Conservation (phyloP, 2,329 filamentous ascomycete species). For the Acarospora socialis region DNA sequence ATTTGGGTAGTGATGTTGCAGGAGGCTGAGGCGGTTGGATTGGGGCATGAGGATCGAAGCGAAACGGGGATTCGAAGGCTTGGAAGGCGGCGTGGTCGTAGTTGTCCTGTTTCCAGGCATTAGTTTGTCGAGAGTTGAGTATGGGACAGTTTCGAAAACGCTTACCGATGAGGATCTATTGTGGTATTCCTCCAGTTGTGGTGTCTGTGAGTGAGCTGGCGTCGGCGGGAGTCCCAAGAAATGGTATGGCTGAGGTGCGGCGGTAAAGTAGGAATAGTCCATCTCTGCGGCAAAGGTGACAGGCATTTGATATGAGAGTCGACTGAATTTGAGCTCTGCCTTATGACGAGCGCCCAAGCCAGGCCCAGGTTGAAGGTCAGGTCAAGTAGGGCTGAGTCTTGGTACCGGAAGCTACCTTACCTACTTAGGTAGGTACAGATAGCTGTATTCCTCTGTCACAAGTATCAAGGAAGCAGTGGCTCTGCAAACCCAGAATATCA, state of each 20-base stretch:
- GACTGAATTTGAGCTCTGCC: too few relatives aligned
- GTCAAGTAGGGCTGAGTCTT: too few relatives aligned
- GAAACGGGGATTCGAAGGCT: slow-evolving; percentile 26
- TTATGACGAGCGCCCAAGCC: too few relatives aligned
- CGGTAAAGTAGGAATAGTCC: slow-evolving; percentile 43
- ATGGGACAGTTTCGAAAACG: slow-evolving; percentile 15
- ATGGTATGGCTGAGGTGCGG: slow-evolving; percentile 29
- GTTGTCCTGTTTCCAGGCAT: slow-evolving; percentile 17
- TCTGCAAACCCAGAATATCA: too few relatives aligned
- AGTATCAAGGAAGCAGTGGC: too few relatives aligned
- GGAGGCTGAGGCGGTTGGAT: slow-evolving; percentile 22
- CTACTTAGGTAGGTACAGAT: too few relatives aligned
- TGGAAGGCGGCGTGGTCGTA: slow-evolving; percentile 23
- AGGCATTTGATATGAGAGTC: too few relatives aligned
- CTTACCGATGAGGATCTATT: slow-evolving; percentile 28
- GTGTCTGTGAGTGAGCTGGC: slow-evolving; percentile 23
- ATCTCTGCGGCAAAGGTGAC: too few relatives aligned
- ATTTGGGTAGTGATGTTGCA: slow-evolving; percentile 9
- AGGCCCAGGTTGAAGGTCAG: too few relatives aligned
- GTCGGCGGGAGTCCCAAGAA: slow-evolving; percentile 33
- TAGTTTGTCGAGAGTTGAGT: slow-evolving; percentile 14
- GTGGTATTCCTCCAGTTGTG: slow-evolving; percentile 31
- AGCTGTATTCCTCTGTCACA: too few relatives aligned
- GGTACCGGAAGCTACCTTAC: too few relatives aligned
- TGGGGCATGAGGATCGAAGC: slow-evolving; percentile 22